Evolutionary conservation across 805 yeast genomes (phyloP).

Genomic region (Yarrowia sp.): DNA sequence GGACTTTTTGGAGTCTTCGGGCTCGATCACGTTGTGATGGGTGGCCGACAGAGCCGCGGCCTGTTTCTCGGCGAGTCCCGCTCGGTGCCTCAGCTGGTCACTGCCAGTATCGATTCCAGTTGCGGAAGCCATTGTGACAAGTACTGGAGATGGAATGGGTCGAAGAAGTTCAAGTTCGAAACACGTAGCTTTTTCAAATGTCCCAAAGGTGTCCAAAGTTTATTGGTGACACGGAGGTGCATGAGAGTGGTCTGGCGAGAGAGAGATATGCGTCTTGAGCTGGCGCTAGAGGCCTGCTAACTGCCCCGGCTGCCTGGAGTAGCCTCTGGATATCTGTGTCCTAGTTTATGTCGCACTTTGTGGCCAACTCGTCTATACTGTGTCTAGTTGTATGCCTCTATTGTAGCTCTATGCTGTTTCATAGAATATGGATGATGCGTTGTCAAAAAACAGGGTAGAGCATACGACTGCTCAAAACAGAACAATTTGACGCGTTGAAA

Average conservation of each 20-base stretch:
- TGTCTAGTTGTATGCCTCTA: too few species aligned
- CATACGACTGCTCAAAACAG: too few species aligned
- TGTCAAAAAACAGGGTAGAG: too few species aligned
- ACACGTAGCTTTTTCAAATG: slow-evolving; percentile 25
- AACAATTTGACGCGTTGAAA: too few species aligned
- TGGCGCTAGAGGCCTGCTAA: neutral
- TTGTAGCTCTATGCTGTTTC: too few species aligned
- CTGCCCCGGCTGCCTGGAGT: neutral
- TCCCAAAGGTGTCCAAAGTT: slow-evolving; percentile 6
- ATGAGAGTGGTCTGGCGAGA: too few species aligned
- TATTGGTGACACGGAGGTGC: neutral
- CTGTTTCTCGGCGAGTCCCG: slow-evolving; percentile 6
- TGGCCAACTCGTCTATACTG: too few species aligned
- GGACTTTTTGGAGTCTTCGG: neutral
- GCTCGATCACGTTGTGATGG: slow-evolving; percentile 12
- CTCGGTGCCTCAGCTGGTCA: slow-evolving; percentile 24
- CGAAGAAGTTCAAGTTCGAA: neutral
- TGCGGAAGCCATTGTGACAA: slow-evolving; percentile 11
- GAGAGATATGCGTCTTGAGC: too few species aligned
- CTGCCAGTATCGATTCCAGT: slow-evolving; percentile 24
- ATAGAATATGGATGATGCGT: too few species aligned
- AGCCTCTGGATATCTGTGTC: too few species aligned
- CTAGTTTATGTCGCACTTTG: too few species aligned
- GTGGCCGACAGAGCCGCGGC: slow-evolving; percentile 1
- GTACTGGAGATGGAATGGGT: neutral